Conservation (phyloP, 441 rosid species). For the Eruca vesicaria region DNA sequence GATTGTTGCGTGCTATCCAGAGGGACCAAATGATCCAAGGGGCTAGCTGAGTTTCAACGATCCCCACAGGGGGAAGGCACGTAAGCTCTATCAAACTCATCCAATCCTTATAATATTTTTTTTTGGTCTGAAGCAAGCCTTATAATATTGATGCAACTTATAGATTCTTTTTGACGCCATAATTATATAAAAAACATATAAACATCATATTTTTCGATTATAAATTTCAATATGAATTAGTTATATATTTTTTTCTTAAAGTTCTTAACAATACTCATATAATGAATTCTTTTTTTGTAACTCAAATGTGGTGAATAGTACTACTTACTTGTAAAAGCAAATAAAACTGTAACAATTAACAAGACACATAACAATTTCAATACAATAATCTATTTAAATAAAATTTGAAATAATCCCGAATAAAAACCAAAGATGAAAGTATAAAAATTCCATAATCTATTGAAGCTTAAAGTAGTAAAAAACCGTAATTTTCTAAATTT, state of each 20-base stretch:
- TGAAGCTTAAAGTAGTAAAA: neutral
- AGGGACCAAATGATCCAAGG: no score
- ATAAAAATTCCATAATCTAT: neutral
- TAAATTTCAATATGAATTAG: neutral
- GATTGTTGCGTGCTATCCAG: no score
- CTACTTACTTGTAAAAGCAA: neutral
- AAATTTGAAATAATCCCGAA: neutral
- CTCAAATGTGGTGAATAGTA: no score
- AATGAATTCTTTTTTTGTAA: no score
- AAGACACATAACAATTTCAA: neutral
- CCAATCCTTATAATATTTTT: no score
- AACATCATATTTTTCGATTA: neutral
- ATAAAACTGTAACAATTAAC: neutral
- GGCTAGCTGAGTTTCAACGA: no score
- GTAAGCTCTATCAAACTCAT: no score
- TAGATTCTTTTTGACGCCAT: neutral
- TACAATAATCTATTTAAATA: no score
- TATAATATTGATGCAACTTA: neutral
- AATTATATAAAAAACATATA: no score
- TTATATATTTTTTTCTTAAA: neutral
- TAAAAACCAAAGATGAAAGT: neutral
- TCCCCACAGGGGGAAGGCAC: no score
- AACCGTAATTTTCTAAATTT: neutral
- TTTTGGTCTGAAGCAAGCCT: no score
- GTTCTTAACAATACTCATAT: neutral